Conservation (phyloP, 2,329 filamentous ascomycete genomes). For the Myriosclerotinia scirpicola region DNA sequence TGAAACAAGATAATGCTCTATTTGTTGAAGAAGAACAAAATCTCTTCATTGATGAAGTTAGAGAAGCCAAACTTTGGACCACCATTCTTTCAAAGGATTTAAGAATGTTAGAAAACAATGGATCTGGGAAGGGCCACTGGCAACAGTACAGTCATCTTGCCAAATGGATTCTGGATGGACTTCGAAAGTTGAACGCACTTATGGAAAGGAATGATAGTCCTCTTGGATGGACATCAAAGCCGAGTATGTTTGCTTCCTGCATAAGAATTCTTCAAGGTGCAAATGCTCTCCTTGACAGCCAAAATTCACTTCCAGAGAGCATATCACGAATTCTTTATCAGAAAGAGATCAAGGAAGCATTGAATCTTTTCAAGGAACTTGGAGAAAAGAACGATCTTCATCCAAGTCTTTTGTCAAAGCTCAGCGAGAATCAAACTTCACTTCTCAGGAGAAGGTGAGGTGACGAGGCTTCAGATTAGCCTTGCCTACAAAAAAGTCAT, state of each 20-base stretch:
- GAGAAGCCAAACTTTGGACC: constrained; percentile 70
- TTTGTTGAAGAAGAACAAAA: constrained; percentile 94
- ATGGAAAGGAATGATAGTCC: constrained; percentile 56
- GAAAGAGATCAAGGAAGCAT: constrained; percentile 6
- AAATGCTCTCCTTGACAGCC: constrained; percentile 23
- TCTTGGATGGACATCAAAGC: constrained; percentile 70
- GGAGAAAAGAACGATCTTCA: constrained; percentile 21
- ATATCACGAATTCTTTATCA: not conserved
- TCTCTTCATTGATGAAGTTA: constrained; percentile 81
- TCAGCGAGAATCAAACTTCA: constrained; percentile 9
- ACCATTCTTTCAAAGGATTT: constrained; percentile 42
- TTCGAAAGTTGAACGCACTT: constrained; percentile 27
- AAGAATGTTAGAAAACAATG: not conserved
- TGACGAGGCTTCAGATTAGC: constrained; percentile 7
- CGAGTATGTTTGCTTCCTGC: constrained; percentile 64
- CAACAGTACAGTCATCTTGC: constrained; percentile 8
- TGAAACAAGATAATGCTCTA: constrained; percentile 63
- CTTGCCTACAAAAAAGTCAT: not conserved
- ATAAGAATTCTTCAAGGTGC: constrained; percentile 45
- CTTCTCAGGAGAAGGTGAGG: constrained; percentile 7
- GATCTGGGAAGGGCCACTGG: not conserved
- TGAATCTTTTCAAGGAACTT: constrained; percentile 11
- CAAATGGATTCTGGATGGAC: constrained; percentile 48
- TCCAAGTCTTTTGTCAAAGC: constrained; percentile 4
- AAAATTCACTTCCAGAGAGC: not conserved